phyloP scores from a whole-genome alignment of 352 stramenopile genomes.

The Thalassiosira livingstoniorum region DNA sequence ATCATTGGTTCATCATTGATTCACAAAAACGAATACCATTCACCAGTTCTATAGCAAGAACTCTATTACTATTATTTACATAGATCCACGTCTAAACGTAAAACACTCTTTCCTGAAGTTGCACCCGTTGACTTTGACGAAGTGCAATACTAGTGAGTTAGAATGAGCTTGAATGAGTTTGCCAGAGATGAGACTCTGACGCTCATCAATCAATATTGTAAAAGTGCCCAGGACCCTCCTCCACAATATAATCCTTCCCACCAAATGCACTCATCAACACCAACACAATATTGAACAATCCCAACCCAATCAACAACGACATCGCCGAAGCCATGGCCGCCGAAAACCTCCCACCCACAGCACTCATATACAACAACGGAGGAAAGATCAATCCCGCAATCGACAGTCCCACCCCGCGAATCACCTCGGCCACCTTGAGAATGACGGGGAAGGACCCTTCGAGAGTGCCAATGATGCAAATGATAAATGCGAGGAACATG shows the following conservation, averaged over 20 bases:
- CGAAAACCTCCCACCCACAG: slow-evolving; percentile 53
- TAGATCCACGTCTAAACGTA: too few species aligned
- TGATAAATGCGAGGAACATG: slow-evolving; percentile 60
- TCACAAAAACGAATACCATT: too few species aligned
- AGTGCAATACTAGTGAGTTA: too few species aligned
- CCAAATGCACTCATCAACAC: slow-evolving; percentile 65
- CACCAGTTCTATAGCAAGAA: too few species aligned
- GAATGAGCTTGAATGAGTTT: too few species aligned
- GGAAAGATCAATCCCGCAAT: slow-evolving; percentile 60
- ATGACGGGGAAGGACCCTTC: slow-evolving; percentile 54
- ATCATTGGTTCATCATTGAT: too few species aligned
- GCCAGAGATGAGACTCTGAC: too few species aligned
- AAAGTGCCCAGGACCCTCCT: slow-evolving; percentile 52
- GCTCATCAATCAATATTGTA: slow-evolving; percentile 25
- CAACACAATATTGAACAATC: slow-evolving; percentile 64
- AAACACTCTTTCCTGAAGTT: too few species aligned
- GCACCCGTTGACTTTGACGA: too few species aligned
- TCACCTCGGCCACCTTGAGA: slow-evolving; percentile 47
- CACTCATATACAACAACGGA: slow-evolving; percentile 65
- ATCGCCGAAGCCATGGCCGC: slow-evolving; percentile 50
- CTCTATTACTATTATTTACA: too few species aligned
- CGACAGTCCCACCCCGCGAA: slow-evolving; percentile 55
- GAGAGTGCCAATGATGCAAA: slow-evolving; percentile 59
- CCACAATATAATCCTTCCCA: slow-evolving; percentile 57
- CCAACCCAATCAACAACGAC: slow-evolving; percentile 57